phyloP scores from a whole-genome alignment of 2,329 filamentous ascomycete species.

The Aspergillus brunneoviolaceus region DNA sequence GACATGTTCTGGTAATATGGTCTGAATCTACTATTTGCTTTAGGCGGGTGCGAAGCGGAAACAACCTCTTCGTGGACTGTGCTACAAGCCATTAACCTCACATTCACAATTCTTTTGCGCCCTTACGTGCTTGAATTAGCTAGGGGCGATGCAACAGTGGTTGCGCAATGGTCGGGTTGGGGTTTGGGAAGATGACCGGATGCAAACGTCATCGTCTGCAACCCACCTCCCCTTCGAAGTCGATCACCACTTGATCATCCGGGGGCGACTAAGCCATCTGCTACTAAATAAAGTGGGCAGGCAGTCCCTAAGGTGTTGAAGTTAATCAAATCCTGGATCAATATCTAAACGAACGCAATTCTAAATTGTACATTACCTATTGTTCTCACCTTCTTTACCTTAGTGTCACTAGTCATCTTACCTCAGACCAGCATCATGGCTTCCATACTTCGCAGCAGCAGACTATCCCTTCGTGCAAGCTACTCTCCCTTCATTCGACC shows the following conservation, averaged over 20 bases:
- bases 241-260: neutral
- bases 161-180: neutral
- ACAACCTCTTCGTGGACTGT: constrained; percentile 1
- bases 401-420: neutral
- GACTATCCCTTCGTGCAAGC: neutral
- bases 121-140: neutral
- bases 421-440: constrained; percentile 3
- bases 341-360: too few relatives aligned
- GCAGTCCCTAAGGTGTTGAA: neutral
- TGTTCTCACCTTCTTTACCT: too few relatives aligned
- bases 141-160: neutral
- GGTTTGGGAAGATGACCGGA: constrained; percentile 1
- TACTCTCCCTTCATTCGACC: constrained; percentile 4
- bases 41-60: constrained; percentile 1
- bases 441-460: constrained; percentile 4
- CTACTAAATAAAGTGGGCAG: neutral
- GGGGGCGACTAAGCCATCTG: neutral
- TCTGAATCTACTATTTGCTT: constrained; percentile 5
- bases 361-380: neutral
- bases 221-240: neutral
- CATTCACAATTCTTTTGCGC: neutral
- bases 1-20: constrained; percentile 11
- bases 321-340: neutral
- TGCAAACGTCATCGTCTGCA: constrained; percentile 3
- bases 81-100: neutral